Evolutionary conservation across 176 grass and related monocot genomes (phyloP).

Genomic region (Zoysia japonica): DNA sequence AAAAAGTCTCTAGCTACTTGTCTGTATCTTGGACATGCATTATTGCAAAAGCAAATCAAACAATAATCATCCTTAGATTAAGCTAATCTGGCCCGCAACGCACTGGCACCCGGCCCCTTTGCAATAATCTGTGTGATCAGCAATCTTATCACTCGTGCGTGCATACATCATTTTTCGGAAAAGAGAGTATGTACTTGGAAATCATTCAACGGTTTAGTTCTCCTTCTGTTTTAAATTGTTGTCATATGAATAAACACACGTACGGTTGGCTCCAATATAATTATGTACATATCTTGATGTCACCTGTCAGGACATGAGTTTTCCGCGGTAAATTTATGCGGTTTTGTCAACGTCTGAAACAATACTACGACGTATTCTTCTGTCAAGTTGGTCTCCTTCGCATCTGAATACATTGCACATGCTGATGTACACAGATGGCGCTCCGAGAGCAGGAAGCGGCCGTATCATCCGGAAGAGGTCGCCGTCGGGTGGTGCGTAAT

Average conservation of each 20-base stretch:
- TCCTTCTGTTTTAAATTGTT: too few species aligned
- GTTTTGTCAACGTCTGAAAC: neutral
- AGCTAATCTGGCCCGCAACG: slow-evolving; percentile 3
- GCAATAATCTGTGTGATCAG: neutral
- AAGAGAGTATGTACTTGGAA: neutral
- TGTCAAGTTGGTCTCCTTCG: neutral
- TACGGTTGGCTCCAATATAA: too few species aligned
- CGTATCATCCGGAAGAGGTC: slow-evolving; percentile 1
- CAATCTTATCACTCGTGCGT: neutral
- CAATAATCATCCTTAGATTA: slow-evolving; percentile 1
- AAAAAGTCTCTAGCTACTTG: slow-evolving; percentile 8
- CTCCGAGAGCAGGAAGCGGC: neutral
- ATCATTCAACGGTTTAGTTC: neutral
- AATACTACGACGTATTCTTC: neutral
- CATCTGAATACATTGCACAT: neutral
- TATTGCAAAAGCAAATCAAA: neutral
- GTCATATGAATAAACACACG: too few species aligned
- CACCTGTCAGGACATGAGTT: neutral
- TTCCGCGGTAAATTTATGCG: neutral
- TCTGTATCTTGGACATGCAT: neutral
- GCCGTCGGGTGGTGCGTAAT: slow-evolving; percentile 8
- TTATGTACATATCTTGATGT: neutral
- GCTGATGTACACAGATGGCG: slow-evolving; percentile 10
- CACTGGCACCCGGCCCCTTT: slow-evolving; percentile 10
- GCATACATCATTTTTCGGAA: neutral